These are phyloP conservation scores for Aspergillus conjunctus DNA, from an alignment of 495 filamentous ascomycete genomes.

Conservation along the genomic window DNA sequence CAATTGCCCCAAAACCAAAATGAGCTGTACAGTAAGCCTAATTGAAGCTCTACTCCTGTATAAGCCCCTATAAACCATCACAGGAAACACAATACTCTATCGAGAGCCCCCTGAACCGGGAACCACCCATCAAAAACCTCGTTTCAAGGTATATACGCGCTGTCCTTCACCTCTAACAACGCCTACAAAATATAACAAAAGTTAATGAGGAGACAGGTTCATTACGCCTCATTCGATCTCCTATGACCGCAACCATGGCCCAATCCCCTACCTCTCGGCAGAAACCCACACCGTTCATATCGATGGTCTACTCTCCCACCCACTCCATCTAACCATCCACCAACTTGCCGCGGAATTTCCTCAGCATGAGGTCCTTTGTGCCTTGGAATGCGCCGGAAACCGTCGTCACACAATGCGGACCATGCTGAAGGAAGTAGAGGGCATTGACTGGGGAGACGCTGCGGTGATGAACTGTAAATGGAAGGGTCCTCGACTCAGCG, in stretches of 20 bases:
- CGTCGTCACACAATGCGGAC: constrained; percentile 67
- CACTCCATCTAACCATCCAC: constrained; percentile 34
- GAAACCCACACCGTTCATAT: constrained; percentile 45
- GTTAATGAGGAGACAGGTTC: constrained; percentile 43
- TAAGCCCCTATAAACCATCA: not conserved
- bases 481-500: constrained; percentile 57
- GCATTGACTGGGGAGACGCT: constrained; percentile 65
- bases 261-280: constrained; percentile 48
- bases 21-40: constrained; percentile 12
- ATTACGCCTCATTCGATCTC: constrained; percentile 37
- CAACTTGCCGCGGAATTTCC: constrained; percentile 48
- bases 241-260: constrained; percentile 58
- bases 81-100: constrained; percentile 34
- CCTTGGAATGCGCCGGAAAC: constrained; percentile 66
- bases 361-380: constrained; percentile 57
- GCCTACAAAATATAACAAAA: no score
- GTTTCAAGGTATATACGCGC: constrained; percentile 41
- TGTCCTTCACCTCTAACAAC: not conserved
- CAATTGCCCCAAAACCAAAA: constrained; percentile 1
- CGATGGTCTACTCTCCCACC: constrained; percentile 38
- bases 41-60: not conserved
- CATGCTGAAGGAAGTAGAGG: constrained; percentile 59
- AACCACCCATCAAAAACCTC: constrained; percentile 42
- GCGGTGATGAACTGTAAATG: constrained; percentile 66
- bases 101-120: constrained; percentile 47